Evolutionary conservation across 495 filamentous ascomycete species (phyloP).

Genomic region (Trichoderma reesei): DNA sequence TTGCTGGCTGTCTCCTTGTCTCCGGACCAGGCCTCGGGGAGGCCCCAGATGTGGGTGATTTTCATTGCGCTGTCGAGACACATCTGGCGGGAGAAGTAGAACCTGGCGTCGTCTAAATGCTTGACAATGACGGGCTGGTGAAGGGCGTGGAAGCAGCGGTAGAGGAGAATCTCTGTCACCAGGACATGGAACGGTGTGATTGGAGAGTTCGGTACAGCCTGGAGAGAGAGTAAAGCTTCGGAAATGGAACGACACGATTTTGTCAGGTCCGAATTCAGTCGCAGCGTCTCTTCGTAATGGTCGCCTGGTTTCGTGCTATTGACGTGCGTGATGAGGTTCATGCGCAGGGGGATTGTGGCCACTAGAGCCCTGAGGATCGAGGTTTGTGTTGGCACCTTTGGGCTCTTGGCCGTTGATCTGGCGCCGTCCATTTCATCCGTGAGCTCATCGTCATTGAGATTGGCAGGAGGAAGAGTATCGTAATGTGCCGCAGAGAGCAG

Average conservation of each 20-base stretch:
- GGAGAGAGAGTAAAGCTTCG: constrained; percentile 22
- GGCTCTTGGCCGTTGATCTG: constrained; percentile 14
- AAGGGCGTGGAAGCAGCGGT: constrained; percentile 48
- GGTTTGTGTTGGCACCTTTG: constrained; percentile 26
- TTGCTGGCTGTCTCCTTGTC: constrained; percentile 12
- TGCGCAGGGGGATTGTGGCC: constrained; percentile 25
- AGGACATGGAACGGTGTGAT: constrained; percentile 28
- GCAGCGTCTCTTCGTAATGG: constrained; percentile 29
- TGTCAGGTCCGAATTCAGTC: constrained; percentile 28
- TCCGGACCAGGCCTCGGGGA: neutral
- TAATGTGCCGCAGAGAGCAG: constrained; percentile 45
- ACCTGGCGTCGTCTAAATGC: constrained; percentile 29
- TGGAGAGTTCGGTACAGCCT: neutral
- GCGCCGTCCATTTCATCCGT: constrained; percentile 13
- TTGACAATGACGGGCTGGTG: constrained; percentile 30
- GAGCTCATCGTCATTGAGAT: constrained; percentile 40
- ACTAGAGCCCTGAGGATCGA: constrained; percentile 28
- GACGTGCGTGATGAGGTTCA: constrained; percentile 28
- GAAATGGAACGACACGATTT: constrained; percentile 24
- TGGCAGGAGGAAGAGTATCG: constrained; percentile 45
- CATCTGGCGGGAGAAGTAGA: constrained; percentile 38
- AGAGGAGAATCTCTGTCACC: constrained; percentile 28
- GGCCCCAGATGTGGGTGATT: constrained; percentile 17
- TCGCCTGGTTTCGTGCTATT: constrained; percentile 24
- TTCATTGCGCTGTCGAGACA: constrained; percentile 36